phyloP scores from a whole-genome alignment of 2,329 filamentous ascomycete genomes.

The Albophoma yamanashiensis region DNA sequence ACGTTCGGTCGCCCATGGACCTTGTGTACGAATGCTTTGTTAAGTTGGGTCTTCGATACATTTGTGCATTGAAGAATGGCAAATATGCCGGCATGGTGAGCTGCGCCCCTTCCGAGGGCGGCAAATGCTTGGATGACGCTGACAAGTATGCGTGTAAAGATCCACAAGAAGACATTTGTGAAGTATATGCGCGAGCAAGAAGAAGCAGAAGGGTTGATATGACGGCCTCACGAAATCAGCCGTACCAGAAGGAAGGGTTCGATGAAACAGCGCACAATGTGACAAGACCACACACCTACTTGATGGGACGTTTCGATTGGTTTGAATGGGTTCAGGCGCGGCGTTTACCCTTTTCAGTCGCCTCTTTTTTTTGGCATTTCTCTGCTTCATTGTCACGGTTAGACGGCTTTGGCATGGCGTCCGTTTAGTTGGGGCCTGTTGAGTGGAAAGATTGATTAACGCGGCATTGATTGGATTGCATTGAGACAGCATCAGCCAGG shows the following conservation, averaged over 20 bases:
- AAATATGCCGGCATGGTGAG: conserved; percentile 79
- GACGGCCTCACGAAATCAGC: not conserved
- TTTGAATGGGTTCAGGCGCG: not conserved
- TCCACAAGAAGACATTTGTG: conserved; percentile 95
- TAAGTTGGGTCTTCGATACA: conserved; percentile 84
- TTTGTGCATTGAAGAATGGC: conserved; percentile 79
- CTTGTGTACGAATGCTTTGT: conserved; percentile 94
- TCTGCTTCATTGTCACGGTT: not conserved
- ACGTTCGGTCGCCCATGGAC: conserved; percentile 85
- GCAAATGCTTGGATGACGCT: not conserved
- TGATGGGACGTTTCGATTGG: not conserved
- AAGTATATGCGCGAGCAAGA: conserved; percentile 85
- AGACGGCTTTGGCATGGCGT: not conserved
- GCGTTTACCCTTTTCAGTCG: not conserved
- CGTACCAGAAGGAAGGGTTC: not conserved
- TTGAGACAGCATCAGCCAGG: not conserved
- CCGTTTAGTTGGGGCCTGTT: not conserved
- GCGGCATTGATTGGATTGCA: not conserved
- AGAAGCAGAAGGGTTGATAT: conserved; percentile 24
- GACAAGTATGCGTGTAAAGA: conserved; percentile 29
- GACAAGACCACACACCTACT: not conserved
- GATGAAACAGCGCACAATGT: not conserved
- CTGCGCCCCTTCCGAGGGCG: conserved; percentile 3
- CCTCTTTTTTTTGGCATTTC: not conserved
- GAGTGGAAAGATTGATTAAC: not conserved